phyloP scores from a whole-genome alignment of 768 basidiomycete species.

The Brasilioporus rufonigricans region DNA sequence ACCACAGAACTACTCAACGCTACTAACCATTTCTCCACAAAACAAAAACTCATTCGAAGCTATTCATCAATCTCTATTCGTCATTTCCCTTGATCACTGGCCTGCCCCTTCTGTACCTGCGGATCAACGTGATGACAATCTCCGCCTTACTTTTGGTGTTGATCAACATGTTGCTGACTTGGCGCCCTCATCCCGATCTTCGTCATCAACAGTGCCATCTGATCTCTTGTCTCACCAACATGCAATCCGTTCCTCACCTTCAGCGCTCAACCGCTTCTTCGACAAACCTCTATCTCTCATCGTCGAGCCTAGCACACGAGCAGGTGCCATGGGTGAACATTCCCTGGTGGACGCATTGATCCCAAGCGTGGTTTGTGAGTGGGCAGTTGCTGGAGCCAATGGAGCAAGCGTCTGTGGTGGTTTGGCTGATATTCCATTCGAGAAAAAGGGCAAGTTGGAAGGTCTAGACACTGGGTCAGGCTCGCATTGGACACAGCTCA shows the following conservation, averaged over 20 bases:
- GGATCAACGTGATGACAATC: constrained; percentile 11
- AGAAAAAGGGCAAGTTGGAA: not conserved
- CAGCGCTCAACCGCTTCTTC: constrained; percentile 80
- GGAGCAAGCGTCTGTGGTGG: constrained; percentile 40
- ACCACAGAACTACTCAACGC: constrained; percentile 59
- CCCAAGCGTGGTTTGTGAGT: constrained; percentile 84
- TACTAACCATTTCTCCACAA: constrained; percentile 61
- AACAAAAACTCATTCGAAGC: constrained; percentile 61
- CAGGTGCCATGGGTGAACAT: constrained; percentile 89
- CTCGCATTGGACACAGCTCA: constrained; percentile 56
- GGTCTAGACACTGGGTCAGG: constrained; percentile 8
- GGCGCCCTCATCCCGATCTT: constrained; percentile 5
- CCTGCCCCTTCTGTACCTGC: constrained; percentile 37
- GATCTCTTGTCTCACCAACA: constrained; percentile 71
- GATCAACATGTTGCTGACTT: constrained; percentile 4
- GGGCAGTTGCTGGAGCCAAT: constrained; percentile 49
- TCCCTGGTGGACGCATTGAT: constrained; percentile 88
- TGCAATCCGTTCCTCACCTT: constrained; percentile 64
- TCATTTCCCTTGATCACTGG: constrained; percentile 77
- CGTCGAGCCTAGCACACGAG: constrained; percentile 81
- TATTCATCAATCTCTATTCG: constrained; percentile 75
- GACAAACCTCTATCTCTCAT: constrained; percentile 85
- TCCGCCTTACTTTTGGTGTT: constrained; percentile 35
- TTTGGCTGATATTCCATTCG: constrained; percentile 41
- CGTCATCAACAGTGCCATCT: constrained; percentile 10